Base-by-base conservation (phyloP, 768 basidiomycete genomes). In the Filobasidium floriforme region DNA sequence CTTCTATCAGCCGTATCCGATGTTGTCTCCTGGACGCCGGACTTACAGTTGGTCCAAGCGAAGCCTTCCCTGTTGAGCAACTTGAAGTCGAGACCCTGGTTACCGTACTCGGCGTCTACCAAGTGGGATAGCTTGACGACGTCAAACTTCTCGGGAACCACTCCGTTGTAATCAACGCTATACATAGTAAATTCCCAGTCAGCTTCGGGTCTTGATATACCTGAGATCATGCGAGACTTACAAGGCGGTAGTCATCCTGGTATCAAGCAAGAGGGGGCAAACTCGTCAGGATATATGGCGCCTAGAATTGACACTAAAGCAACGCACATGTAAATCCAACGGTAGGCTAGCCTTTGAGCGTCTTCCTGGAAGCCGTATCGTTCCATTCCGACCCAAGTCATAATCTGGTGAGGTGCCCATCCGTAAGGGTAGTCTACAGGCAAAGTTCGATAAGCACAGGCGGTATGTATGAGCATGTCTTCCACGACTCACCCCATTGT, bases 141-240 rank as follows among this genome's bases (percentile, higher is more conserved):
- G 74, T 99, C 92, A 77, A 98, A 97, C 88, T 98, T 98, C 81
- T 98, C 94, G 0, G 94, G 93, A 1, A 98, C 92, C 41, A 96
- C 91, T 3, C 94, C 94, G 78, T 97, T 98, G 79, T 96, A 97
- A 77, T 94, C 91, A 62, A 96, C 92, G 60, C 67, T 68, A 37
- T 41, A 28, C n/a, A 70, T 91, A 89, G 1, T 89, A 92, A 90
- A 88, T 88, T 89, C 69, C 14, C 61, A 66, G 64, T 9, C 28
- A 32, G 55, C 29, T 37, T 37, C 9, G 32, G 9, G 32, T 37
- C 32, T 3, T 37, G 32, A 37, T 12, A 19, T 51, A 10, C 12
- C 15, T 49, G 5, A 49, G 22, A 69, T 63, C 7, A 11, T 5
- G 15, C 19, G 51, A 37, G 11, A 28, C 67, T 68, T 40, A 68